Conservation (phyloP, 257 asterid species). For the Solanum chaucha region DNA sequence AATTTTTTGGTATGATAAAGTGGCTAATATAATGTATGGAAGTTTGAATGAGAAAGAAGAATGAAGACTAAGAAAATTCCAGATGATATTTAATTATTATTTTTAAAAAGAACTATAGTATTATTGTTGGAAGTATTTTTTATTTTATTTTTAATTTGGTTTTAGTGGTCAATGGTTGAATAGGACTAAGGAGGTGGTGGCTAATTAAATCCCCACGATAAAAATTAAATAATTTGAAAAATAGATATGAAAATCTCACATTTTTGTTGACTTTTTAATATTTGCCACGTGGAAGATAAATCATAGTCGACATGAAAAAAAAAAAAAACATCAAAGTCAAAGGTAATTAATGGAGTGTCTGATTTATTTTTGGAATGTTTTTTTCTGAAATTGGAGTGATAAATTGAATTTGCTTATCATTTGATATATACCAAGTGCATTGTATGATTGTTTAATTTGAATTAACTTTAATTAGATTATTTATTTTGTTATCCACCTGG, state of each 20-base stretch:
- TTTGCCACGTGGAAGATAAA: neutral
- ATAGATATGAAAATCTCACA: neutral
- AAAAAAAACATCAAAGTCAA: no score
- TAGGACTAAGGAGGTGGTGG: neutral
- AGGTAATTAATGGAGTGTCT: neutral
- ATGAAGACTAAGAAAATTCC: neutral
- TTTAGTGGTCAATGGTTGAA: neutral
- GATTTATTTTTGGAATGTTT: neutral
- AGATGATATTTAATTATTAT: neutral
- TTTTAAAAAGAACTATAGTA: neutral
- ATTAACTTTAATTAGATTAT: neutral
- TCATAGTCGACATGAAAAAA: neutral
- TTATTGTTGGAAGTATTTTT: neutral
- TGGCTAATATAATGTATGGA: conserved; percentile 9
- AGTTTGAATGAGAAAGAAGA: conserved; percentile 15
- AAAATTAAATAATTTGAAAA: neutral
- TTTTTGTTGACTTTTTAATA: neutral
- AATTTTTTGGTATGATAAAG: conserved; percentile 20
- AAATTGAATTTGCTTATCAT: neutral
- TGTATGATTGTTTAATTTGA: neutral
- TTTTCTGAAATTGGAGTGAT: neutral
- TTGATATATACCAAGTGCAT: neutral
- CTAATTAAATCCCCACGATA: neutral
- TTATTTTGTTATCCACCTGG: neutral
- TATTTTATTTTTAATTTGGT: no score